Evolutionary conservation across 768 basidiomycete species (phyloP).

Genomic region (Cantharellus anzutake): DNA sequence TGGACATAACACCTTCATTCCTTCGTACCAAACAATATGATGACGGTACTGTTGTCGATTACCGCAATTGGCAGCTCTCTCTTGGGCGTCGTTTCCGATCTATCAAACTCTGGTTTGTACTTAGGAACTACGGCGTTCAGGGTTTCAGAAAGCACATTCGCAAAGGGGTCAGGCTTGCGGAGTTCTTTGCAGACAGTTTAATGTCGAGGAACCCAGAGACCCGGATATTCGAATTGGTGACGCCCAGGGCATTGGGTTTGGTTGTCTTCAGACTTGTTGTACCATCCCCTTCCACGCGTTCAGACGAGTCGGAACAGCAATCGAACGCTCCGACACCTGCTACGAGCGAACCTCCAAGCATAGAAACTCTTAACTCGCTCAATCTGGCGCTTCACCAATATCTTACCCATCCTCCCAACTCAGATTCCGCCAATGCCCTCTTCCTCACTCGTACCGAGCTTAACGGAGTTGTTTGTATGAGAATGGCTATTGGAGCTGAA

Average conservation of each 20-base stretch:
- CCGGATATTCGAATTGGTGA: slow-evolving; percentile 37
- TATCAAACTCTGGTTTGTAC: slow-evolving; percentile 82
- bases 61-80: slow-evolving; percentile 67
- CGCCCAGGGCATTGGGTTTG: slow-evolving; percentile 50
- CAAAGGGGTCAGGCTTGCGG: slow-evolving; percentile 19
- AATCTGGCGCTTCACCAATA: slow-evolving; percentile 44
- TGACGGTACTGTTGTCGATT: slow-evolving; percentile 59
- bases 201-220: too few relatives aligned
- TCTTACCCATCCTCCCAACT: slow-evolving; percentile 22
- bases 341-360: too few relatives aligned
- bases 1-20: slow-evolving; percentile 76
- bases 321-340: too few relatives aligned
- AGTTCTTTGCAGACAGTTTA: too few relatives aligned
- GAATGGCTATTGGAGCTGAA: slow-evolving; percentile 58
- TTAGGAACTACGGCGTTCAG: slow-evolving; percentile 60
- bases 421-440: slow-evolving; percentile 28
- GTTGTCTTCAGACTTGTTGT: slow-evolving; percentile 49
- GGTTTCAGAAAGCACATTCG: slow-evolving; percentile 69
- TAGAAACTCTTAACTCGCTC: slow-evolving; percentile 31
- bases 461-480: slow-evolving; percentile 52
- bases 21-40: slow-evolving; percentile 65
- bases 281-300: neutral
- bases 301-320: too few relatives aligned
- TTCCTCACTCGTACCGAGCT: slow-evolving; percentile 62
- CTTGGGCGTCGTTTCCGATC: slow-evolving; percentile 83